These are phyloP conservation scores for Pyricularia sp. DNA, from an alignment of 2,329 filamentous ascomycete genomes.

Conservation along the genomic window DNA sequence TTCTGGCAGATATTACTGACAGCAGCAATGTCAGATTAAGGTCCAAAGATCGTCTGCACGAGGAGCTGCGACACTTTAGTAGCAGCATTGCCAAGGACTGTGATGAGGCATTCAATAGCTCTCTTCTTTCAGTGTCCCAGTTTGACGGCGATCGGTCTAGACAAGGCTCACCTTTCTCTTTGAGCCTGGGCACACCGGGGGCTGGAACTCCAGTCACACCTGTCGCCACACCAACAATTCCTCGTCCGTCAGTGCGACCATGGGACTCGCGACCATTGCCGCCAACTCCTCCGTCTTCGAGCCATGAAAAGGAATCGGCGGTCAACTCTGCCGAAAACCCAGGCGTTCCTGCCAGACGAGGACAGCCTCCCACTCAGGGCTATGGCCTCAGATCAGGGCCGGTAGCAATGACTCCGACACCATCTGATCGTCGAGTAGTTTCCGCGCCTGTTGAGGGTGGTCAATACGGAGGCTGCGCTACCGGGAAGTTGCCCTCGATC, in stretches of 20 bases:
- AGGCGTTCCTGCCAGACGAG: not conserved
- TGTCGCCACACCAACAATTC: not conserved
- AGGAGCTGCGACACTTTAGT: slow-evolving; percentile 74
- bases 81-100: slow-evolving; percentile 78
- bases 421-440: slow-evolving; percentile 29
- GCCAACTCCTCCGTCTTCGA: slow-evolving; percentile 25
- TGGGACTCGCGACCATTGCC: slow-evolving; percentile 40
- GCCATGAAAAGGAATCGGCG: not conserved
- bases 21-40: not conserved
- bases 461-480: slow-evolving; percentile 22
- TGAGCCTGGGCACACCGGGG: slow-evolving; percentile 22
- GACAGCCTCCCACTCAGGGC: not conserved
- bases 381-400: not conserved
- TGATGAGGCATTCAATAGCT: slow-evolving; percentile 80
- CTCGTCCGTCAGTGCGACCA: slow-evolving; percentile 6
- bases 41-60: slow-evolving; percentile 33
- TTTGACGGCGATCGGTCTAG: slow-evolving; percentile 10
- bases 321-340: not conserved
- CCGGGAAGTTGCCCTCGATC: slow-evolving; percentile 32
- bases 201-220: slow-evolving; percentile 4
- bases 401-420: slow-evolving; percentile 2
- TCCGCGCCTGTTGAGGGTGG: slow-evolving; percentile 35
- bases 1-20: not conserved
- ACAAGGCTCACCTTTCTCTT: slow-evolving; percentile 28
- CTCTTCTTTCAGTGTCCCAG: slow-evolving; percentile 22